Evolutionary conservation across 2,329 filamentous ascomycete species (phyloP).

Genomic region (Fusarium illudens): DNA sequence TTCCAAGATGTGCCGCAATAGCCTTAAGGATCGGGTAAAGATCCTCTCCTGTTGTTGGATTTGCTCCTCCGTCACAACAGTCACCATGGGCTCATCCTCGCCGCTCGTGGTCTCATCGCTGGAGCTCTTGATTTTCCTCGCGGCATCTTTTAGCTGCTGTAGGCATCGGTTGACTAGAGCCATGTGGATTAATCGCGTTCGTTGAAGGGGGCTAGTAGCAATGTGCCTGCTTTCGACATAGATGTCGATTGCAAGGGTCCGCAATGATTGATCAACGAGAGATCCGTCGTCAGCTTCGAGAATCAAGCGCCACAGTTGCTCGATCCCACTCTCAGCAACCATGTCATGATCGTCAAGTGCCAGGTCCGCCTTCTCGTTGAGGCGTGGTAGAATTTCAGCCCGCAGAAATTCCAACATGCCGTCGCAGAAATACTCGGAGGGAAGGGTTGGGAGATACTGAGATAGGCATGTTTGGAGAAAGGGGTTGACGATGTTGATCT

Average conservation of each 20-base stretch:
- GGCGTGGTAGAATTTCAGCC: slow-evolving; percentile 57
- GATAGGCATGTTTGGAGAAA: slow-evolving; percentile 64
- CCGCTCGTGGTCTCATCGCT: slow-evolving; percentile 53
- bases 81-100: slow-evolving; percentile 63
- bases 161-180: slow-evolving; percentile 78
- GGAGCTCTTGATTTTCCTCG: slow-evolving; percentile 59
- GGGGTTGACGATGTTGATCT: slow-evolving; percentile 57
- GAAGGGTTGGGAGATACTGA: slow-evolving; percentile 65
- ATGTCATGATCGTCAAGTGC: slow-evolving; percentile 61
- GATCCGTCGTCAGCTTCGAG: slow-evolving; percentile 70
- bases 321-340: slow-evolving; percentile 63
- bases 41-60: slow-evolving; percentile 61
- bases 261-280: slow-evolving; percentile 74
- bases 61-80: slow-evolving; percentile 58
- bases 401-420: slow-evolving; percentile 71
- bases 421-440: slow-evolving; percentile 65
- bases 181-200: slow-evolving; percentile 69
- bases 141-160: slow-evolving; percentile 71
- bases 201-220: slow-evolving; percentile 56
- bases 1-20: slow-evolving; percentile 73
- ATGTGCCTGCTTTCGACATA: slow-evolving; percentile 72
- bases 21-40: slow-evolving; percentile 73
- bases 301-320: slow-evolving; percentile 86
- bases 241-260: slow-evolving; percentile 72
- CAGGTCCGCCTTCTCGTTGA: slow-evolving; percentile 55